phyloP scores from a whole-genome alignment of 805 yeast genomes.

The Yarrowia sp. region DNA sequence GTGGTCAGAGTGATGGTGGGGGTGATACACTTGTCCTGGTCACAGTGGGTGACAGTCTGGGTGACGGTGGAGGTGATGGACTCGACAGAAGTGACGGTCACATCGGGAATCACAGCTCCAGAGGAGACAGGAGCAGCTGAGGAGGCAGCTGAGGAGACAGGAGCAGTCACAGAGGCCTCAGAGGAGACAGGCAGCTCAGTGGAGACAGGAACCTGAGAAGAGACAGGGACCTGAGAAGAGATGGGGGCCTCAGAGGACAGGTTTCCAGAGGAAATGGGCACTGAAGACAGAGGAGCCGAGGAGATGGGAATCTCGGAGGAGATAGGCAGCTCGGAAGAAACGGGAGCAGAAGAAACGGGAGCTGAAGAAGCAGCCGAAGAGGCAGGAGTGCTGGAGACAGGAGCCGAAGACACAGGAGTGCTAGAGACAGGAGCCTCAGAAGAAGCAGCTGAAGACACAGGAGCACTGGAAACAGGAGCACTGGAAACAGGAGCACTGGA shows the following conservation, averaged over 20 bases:
- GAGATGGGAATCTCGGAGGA: background rate
- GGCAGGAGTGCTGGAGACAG: background rate
- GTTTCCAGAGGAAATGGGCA: background rate
- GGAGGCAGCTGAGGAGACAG: background rate
- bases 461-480: background rate
- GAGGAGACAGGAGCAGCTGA: background rate
- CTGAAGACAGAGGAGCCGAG: background rate
- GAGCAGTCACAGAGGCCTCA: background rate
- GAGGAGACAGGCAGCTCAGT: background rate
- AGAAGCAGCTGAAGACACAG: background rate
- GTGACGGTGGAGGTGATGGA: slow-evolving; percentile 10
- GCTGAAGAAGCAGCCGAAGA: background rate
- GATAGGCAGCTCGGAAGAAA: background rate
- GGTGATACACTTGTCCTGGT: slow-evolving; percentile 8
- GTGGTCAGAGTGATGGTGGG: slow-evolving; percentile 23
- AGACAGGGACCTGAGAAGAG: background rate
- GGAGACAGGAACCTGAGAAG: background rate
- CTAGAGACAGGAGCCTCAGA: background rate
- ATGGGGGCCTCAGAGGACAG: background rate
- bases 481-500: no score
- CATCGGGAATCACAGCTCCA: background rate
- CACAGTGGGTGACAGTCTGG: slow-evolving; percentile 21
- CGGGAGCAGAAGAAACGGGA: background rate
- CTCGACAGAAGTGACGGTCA: background rate
- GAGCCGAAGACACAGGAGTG: background rate